phyloP scores from a whole-genome alignment of 176 grass and related monocot species.

The Oryza nivara region DNA sequence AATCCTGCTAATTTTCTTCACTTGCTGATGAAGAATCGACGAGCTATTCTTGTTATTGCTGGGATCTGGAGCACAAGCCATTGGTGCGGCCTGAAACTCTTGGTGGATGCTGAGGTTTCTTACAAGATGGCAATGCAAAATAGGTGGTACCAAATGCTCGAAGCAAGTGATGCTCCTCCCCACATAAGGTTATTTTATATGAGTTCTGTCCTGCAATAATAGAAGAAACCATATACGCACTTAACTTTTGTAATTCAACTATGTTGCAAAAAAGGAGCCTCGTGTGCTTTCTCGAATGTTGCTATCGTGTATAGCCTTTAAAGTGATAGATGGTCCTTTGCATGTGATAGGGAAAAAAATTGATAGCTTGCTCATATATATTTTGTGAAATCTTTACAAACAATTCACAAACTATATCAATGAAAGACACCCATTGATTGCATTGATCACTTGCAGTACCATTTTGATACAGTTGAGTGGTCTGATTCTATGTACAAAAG shows the following conservation, averaged over 20 bases:
- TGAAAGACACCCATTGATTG: conserved; percentile 2
- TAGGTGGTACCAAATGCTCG: conserved; percentile 1
- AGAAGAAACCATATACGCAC: background rate
- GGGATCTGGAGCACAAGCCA: conserved; percentile 44
- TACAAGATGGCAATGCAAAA: conserved; percentile 10
- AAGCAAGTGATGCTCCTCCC: conserved; percentile 15
- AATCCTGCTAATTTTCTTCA: conserved; percentile 48
- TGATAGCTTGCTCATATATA: background rate
- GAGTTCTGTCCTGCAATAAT: conserved; percentile 17
- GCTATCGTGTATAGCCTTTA: conserved; percentile 41
- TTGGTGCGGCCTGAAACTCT: conserved; percentile 31
- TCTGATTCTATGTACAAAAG: background rate
- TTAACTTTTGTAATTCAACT: conserved; percentile 2
- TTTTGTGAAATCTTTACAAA: background rate
- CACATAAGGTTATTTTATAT: conserved; percentile 38
- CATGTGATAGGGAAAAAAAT: conserved; percentile 37
- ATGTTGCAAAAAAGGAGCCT: conserved; percentile 1
- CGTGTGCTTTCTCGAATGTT: conserved; percentile 56
- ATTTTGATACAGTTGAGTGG: background rate
- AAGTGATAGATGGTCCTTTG: conserved; percentile 37
- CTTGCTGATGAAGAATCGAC: conserved; percentile 26
- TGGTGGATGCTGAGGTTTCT: conserved; percentile 27
- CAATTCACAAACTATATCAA: background rate
- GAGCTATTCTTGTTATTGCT: conserved; percentile 33
- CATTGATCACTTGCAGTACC: no score